Percentiles rank a stretch among this genome's conserved stretches.
These are phyloP conservation scores for Blastocystis hominis DNA, from an alignment of 352 stramenopile genomes.

Conservation along the genomic window DNA sequence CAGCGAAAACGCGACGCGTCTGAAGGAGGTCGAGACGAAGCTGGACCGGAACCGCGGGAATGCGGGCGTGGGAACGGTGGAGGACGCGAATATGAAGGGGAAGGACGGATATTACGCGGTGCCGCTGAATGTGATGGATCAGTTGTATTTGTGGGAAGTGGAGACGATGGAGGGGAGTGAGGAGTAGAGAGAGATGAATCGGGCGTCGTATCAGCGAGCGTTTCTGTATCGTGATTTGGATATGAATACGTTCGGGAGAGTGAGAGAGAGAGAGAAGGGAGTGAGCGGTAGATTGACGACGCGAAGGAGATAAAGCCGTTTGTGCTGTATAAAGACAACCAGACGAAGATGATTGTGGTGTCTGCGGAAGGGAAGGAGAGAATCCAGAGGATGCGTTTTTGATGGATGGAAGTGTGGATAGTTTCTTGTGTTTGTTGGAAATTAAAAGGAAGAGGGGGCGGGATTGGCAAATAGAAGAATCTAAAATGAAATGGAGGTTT, in stretches of 20 bases:
- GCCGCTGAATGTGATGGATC: slow-evolving; percentile 51
- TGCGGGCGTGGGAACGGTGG: not conserved
- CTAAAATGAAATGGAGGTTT: no score
- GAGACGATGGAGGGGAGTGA: not conserved
- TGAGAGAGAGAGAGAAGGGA: not conserved
- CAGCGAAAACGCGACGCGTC: not conserved
- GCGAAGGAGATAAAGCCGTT: not conserved
- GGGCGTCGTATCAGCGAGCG: not conserved
- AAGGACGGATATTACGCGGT: slow-evolving; percentile 47
- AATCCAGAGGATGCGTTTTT: not conserved
- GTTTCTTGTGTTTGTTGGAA: no score
- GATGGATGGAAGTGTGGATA: no score
- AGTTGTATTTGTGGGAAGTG: slow-evolving; percentile 57
- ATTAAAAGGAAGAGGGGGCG: no score
- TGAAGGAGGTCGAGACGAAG: slow-evolving; percentile 43
- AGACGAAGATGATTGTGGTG: not conserved
- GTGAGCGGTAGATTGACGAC: not conserved
- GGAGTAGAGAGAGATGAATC: slow-evolving; percentile 40
- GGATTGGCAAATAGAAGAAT: no score
- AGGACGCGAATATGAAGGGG: slow-evolving; percentile 7
- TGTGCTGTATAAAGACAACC: not conserved
- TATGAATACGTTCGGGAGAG: slow-evolving; percentile 2
- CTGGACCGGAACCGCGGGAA: slow-evolving; percentile 20
- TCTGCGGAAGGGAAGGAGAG: not conserved
- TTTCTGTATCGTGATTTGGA: slow-evolving; percentile 25